Conservation (phyloP, 2,329 filamentous ascomycete species). For the Claviceps purpurea region DNA sequence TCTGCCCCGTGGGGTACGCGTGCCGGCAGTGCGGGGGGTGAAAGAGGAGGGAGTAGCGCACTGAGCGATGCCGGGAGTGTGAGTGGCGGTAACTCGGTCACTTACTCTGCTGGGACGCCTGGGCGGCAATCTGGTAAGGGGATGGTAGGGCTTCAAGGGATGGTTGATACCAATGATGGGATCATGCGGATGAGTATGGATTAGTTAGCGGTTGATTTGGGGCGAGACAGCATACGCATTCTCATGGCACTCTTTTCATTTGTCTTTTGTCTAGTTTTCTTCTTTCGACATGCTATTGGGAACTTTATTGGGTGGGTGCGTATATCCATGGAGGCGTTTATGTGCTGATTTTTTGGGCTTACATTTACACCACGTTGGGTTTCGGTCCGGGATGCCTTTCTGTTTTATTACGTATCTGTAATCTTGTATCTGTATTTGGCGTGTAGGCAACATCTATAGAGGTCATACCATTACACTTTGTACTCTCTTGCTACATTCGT, state of each 20-base stretch:
- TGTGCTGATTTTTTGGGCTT: too few species aligned
- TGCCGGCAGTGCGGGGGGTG: slow-evolving; percentile 47
- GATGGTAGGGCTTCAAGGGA: slow-evolving; percentile 72
- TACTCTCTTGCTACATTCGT: too few species aligned
- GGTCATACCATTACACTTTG: too few species aligned
- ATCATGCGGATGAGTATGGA: slow-evolving; percentile 97
- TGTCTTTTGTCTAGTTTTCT: not conserved
- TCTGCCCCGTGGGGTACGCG: slow-evolving; percentile 58
- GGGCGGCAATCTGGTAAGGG: slow-evolving; percentile 42
- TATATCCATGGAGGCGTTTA: too few species aligned
- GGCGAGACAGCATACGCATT: not conserved
- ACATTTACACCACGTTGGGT: too few species aligned
- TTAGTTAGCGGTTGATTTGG: slow-evolving; percentile 21
- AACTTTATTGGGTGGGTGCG: too few species aligned
- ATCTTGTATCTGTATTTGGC: too few species aligned
- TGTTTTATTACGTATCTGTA: too few species aligned
- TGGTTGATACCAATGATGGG: slow-evolving; percentile 90
- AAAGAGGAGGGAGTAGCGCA: slow-evolving; percentile 36
- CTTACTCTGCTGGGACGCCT: slow-evolving; percentile 18
- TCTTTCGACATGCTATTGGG: not conserved
- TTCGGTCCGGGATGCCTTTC: too few species aligned
- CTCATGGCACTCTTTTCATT: not conserved
- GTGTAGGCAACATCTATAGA: too few species aligned
- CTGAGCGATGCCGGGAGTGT: slow-evolving; percentile 36
- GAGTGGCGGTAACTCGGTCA: slow-evolving; percentile 14